These are phyloP conservation scores for Eremochloa ophiuroides DNA, from an alignment of 176 grass and related monocot species.

Conservation along the genomic window DNA sequence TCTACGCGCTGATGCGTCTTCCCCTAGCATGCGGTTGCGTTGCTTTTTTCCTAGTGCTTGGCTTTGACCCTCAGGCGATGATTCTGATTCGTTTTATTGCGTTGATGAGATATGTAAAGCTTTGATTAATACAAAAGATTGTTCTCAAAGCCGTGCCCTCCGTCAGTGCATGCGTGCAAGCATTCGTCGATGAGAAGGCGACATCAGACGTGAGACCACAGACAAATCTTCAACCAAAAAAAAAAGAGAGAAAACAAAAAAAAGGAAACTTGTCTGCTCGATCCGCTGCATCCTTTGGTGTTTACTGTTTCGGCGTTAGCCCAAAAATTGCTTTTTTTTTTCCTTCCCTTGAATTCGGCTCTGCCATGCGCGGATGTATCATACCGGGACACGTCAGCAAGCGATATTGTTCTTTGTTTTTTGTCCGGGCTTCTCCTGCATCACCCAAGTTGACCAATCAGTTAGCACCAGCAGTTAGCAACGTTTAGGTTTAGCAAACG, in stretches of 20 bases:
- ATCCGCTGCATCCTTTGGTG: neutral
- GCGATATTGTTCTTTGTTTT: neutral
- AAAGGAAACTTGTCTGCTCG: neutral
- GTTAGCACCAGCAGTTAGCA: neutral
- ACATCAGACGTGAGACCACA: neutral
- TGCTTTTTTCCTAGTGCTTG: neutral
- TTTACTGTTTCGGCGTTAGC: neutral
- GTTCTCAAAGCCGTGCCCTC: neutral
- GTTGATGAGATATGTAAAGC: neutral
- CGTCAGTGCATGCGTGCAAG: neutral
- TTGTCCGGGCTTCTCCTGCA: too few species aligned
- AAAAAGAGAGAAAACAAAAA: neutral
- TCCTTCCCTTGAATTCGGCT: neutral
- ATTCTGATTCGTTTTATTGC: neutral
- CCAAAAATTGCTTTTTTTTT: neutral
- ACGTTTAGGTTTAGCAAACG: neutral
- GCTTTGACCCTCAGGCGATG: neutral
- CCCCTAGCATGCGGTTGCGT: neutral
- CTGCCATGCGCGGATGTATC: neutral
- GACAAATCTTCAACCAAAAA: neutral
- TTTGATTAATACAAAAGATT: neutral
- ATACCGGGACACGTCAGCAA: neutral
- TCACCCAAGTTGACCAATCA: neutral
- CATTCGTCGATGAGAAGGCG: neutral
- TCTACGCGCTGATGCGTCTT: neutral